phyloP scores from a whole-genome alignment of 164 flowering plant species.

The Stephania cephalantha region DNA sequence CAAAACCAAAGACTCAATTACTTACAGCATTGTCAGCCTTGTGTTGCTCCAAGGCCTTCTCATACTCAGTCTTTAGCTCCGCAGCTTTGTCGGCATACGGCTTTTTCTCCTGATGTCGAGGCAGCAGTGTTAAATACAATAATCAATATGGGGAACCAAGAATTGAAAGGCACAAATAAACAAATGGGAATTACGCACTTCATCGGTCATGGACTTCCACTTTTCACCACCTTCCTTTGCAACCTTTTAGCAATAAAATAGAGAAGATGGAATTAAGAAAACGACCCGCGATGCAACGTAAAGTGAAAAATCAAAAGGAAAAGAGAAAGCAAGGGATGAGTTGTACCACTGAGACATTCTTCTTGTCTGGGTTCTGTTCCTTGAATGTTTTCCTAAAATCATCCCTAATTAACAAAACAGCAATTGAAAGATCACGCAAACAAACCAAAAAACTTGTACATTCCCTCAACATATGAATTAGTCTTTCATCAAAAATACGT shows the following conservation, averaged over 20 bases:
- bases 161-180: not conserved
- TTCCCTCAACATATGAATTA: not conserved
- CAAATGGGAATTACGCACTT: conserved; percentile 32
- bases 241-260: conserved; percentile 29
- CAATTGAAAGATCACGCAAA: not conserved
- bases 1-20: not conserved
- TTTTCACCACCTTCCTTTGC: conserved; percentile 79
- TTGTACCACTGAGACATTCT: conserved; percentile 49
- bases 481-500: not conserved
- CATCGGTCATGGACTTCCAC: conserved; percentile 73
- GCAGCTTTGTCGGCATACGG: conserved; percentile 55
- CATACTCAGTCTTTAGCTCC: conserved; percentile 65
- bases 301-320: not conserved
- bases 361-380: conserved; percentile 59
- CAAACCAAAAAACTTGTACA: not conserved
- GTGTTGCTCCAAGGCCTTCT: conserved; percentile 40
- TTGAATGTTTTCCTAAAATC: conserved; percentile 66
- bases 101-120: conserved; percentile 57
- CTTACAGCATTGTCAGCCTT: conserved; percentile 31
- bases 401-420: conserved; percentile 45
- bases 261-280: not conserved
- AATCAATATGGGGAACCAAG: not conserved
- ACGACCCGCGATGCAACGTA: not conserved
- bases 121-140: not conserved
- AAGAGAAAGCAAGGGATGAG: not conserved